Percentiles rank a stretch among this genome's conserved stretches.
Conservation (phyloP, 169 alveolate genomes). For the Babesia bigemina region DNA sequence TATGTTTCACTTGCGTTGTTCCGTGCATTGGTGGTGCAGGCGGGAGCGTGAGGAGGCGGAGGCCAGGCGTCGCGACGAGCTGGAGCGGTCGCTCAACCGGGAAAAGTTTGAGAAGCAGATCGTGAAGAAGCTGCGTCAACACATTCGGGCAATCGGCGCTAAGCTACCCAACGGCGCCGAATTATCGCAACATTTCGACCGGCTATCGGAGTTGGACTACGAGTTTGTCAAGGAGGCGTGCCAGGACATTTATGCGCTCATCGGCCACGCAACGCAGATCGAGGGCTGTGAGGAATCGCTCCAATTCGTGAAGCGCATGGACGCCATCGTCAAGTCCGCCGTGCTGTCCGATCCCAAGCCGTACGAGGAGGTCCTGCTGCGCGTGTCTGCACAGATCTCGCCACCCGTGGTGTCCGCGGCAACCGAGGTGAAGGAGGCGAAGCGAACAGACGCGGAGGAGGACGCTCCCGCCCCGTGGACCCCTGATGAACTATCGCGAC, state of each 20-base stretch:
- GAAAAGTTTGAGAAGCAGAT: conserved; percentile 61
- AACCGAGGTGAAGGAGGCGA: conserved; percentile 8
- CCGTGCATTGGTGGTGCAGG: background rate
- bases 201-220: conserved; percentile 48
- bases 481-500: conserved; percentile 82
- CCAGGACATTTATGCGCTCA: conserved; percentile 24
- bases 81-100: conserved; percentile 47
- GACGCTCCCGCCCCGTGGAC: conserved; percentile 82
- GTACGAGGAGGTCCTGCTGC: background rate
- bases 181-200: conserved; percentile 48
- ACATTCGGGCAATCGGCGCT: conserved; percentile 28
- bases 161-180: conserved; percentile 26
- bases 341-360: conserved; percentile 2
- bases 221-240: conserved; percentile 37
- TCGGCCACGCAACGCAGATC: conserved; percentile 34
- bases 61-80: conserved; percentile 29
- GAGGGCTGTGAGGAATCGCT: conserved; percentile 49
- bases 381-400: background rate
- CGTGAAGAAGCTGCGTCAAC: conserved; percentile 66
- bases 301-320: conserved; percentile 54
- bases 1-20: background rate
- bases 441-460: background rate
- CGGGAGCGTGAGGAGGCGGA: conserved; percentile 51
- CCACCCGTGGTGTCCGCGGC: conserved; percentile 19
- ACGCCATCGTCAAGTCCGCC: conserved; percentile 28